phyloP scores from a whole-genome alignment of 1,284 basidiomycete species.

The Ganoderma resinaceum region DNA sequence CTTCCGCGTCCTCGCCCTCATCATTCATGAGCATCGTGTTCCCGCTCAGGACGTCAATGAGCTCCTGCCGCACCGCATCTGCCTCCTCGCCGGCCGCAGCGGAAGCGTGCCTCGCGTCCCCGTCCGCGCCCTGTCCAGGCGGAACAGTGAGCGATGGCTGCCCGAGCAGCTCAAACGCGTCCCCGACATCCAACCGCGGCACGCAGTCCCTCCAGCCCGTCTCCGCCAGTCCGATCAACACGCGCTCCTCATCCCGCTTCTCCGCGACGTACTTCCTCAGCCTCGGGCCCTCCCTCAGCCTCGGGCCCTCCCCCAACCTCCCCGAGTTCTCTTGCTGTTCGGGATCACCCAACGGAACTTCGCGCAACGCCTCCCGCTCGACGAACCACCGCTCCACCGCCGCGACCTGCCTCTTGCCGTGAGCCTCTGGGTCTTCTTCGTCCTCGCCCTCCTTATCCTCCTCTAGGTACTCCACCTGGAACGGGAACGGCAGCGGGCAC shows the following conservation, averaged over 20 bases:
- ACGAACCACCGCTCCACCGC: constrained; percentile 79
- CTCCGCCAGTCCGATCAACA: constrained; percentile 76
- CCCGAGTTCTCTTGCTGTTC: not conserved
- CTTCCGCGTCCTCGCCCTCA: constrained; percentile 42
- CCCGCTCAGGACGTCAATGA: constrained; percentile 85
- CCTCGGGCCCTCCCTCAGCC: constrained; percentile 25
- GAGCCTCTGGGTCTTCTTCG: constrained; percentile 54
- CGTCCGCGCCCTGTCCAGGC: constrained; percentile 23
- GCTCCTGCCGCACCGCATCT: constrained; percentile 64
- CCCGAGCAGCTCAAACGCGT: constrained; percentile 73
- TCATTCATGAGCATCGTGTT: constrained; percentile 72
- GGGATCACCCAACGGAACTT: constrained; percentile 24
- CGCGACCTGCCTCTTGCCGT: constrained; percentile 51
- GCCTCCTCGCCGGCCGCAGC: constrained; percentile 43
- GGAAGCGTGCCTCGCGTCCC: constrained; percentile 32
- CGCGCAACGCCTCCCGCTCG: constrained; percentile 63
- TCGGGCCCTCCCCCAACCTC: constrained; percentile 23
- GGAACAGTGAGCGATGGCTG: constrained; percentile 52
- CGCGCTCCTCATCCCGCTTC: constrained; percentile 63
- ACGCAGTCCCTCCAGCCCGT: constrained; percentile 77
- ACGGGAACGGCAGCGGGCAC: constrained; percentile 87
- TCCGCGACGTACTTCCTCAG: constrained; percentile 55
- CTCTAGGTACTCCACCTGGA: constrained; percentile 69
- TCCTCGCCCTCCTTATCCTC: constrained; percentile 52
- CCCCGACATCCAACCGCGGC: constrained; percentile 88